phyloP scores from a whole-genome alignment of 164 flowering plant genomes.

The Umbilicus rupestris region DNA sequence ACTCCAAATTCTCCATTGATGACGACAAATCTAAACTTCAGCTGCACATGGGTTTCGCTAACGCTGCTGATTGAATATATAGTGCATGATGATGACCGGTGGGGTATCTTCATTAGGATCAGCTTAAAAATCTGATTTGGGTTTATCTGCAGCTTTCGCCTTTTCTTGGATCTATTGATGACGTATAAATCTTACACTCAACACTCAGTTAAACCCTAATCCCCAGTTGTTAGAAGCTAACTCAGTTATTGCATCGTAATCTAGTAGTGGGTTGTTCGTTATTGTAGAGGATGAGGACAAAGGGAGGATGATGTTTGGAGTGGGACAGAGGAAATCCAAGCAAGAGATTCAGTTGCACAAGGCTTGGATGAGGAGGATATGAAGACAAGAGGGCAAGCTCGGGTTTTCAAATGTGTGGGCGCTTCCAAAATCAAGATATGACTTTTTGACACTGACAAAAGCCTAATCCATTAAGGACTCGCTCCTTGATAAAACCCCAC shows the following conservation, averaged over 20 bases:
- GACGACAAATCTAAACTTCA: too few species aligned
- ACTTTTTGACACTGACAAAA: constrained; percentile 1
- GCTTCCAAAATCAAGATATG: background rate
- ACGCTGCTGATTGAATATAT: background rate
- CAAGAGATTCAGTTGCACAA: background rate
- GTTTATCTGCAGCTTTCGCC: background rate
- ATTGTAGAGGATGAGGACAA: too few species aligned
- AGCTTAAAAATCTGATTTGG: background rate
- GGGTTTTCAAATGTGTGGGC: constrained; percentile 2
- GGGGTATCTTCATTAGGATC: background rate
- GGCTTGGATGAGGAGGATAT: too few species aligned
- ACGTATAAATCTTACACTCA: background rate
- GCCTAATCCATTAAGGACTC: background rate
- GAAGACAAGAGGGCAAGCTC: background rate
- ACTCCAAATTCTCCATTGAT: too few species aligned
- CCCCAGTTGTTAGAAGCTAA: too few species aligned
- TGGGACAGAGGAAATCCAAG: constrained; percentile 2
- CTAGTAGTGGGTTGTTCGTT: too few species aligned
- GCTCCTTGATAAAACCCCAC: too few species aligned
- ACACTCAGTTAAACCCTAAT: background rate
- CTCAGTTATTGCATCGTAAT: too few species aligned
- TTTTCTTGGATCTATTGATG: background rate
- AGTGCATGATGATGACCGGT: background rate
- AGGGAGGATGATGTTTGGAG: background rate
- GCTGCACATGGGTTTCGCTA: background rate